Conservation (phyloP, 73 alveolate species). For the Diophrys sp. region DNA sequence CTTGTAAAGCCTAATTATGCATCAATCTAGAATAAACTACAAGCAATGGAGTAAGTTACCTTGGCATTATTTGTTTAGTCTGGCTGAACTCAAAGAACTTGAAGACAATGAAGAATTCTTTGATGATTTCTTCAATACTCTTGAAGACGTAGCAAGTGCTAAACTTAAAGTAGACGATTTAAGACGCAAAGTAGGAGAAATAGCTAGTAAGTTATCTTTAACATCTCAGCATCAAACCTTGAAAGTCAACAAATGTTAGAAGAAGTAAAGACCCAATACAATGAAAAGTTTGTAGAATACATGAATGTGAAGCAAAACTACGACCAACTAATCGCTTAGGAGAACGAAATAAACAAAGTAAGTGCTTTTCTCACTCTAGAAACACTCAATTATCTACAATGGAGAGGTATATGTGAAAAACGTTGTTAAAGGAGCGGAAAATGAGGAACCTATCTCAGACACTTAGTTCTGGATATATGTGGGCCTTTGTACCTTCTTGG, state of each 20-base stretch:
- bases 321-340: background rate
- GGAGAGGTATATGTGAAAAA: background rate
- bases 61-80: too few relatives aligned
- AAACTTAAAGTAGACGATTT: background rate
- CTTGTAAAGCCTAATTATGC: background rate
- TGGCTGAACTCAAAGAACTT: background rate
- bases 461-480: too few relatives aligned
- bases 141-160: background rate
- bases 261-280: background rate
- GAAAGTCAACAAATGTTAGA: background rate
- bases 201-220: background rate
- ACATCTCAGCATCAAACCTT: background rate
- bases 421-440: background rate
- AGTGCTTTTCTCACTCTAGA: too few relatives aligned
- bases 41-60: constrained; percentile 3
- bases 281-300: background rate
- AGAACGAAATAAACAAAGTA: too few relatives aligned
- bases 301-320: background rate
- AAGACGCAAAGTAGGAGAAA: background rate
- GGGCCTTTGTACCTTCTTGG: constrained; percentile 41
- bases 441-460: background rate
- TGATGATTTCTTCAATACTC: constrained; percentile 5
- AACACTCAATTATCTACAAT: too few relatives aligned
- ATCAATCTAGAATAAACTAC: background rate
- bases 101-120: background rate